Base-by-base conservation (phyloP, 768 basidiomycete genomes). In the Boletus huronensis region DNA sequence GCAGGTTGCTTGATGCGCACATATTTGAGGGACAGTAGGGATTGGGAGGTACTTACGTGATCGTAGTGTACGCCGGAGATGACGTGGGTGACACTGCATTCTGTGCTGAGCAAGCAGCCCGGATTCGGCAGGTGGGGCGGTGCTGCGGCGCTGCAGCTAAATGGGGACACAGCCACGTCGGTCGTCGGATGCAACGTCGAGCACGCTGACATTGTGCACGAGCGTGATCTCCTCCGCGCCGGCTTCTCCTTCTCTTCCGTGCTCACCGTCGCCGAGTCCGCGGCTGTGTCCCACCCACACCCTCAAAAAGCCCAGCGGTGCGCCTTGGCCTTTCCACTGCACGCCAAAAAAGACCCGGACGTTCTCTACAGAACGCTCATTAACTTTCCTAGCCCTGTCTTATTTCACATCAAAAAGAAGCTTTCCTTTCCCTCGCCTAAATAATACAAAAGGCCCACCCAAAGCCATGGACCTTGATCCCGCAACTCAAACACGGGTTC, bases 1-100 rank as follows among this genome's bases (percentile, higher is more conserved):
- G 88, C 49, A 81, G 92, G 63, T 67, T 94, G 67, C 74, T 94
- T 50, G 87, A 89, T 60, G 79, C 85, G 48, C 86, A 88, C 65
- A 83, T 87, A 47, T 84, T 74, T 78, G 70, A 69, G 32, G 32
- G 32, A 3, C 1, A 1, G 21, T 40, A 40, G 36, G 9, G 36
- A 14, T 1, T 9, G 4, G 3, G 11, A 39, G 21, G 38, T 39
- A 39, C 38, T n/a, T n/a, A n/a, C n/a, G 38, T 13, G 13, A 38
- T 8, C 1, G 32, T 32, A 29, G 31, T 31, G 10, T 10, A 13
- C 31, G 31, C 31, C 31, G 31, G 31, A 32, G 35, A 45, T 45
- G 44, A 29, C 44, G 44, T 45, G n/a, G 10, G n/a, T 19, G 31
- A 26, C 60, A 64, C 66, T 42, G 68, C 66, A 53, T 68, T 66